Evolutionary conservation across 345 rosid genomes (phyloP).

Genomic region (Abelmoschus esculentus): DNA sequence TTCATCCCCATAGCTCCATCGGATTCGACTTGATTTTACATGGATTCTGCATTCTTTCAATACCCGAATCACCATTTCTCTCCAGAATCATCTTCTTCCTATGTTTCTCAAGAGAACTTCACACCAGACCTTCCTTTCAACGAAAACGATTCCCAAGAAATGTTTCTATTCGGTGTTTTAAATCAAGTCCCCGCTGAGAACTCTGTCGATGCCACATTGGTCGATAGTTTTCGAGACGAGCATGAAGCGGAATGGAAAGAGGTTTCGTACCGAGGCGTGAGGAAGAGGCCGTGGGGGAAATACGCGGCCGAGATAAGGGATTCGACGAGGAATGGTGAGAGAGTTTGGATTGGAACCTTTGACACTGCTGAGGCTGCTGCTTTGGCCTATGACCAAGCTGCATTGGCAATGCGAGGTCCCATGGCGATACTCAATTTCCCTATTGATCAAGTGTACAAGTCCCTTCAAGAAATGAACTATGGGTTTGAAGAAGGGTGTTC

Average conservation of each 20-base stretch:
- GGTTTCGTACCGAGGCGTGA: slow-evolving; percentile 44
- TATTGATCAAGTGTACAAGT: slow-evolving; percentile 28
- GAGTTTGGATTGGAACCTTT: slow-evolving; percentile 66
- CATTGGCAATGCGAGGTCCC: slow-evolving; percentile 52
- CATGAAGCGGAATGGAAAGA: slow-evolving; percentile 6
- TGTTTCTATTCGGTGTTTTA: too few species aligned
- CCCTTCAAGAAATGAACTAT: slow-evolving; percentile 37
- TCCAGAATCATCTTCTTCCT: slow-evolving; percentile 24
- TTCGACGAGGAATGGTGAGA: slow-evolving; percentile 50
- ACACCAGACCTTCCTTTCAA: too few species aligned
- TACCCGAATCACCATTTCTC: slow-evolving; percentile 23
- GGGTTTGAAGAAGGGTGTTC: slow-evolving; percentile 31
- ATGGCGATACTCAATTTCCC: slow-evolving; percentile 50
- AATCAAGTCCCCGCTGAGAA: too few species aligned
- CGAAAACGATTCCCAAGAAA: too few species aligned
- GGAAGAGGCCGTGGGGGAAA: slow-evolving; percentile 64
- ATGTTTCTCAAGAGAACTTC: slow-evolving; percentile 17
- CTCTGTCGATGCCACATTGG: too few species aligned
- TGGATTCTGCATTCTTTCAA: slow-evolving; percentile 33
- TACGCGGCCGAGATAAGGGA: slow-evolving; percentile 65
- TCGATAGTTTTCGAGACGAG: slow-evolving; percentile 9
- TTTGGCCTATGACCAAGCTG: slow-evolving; percentile 66
- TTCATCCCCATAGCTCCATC: neutral
- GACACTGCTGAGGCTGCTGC: slow-evolving; percentile 64
- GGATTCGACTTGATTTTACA: neutral